Conservation (phyloP, 768 basidiomycete species). For the Mrakia hoshinonis region DNA sequence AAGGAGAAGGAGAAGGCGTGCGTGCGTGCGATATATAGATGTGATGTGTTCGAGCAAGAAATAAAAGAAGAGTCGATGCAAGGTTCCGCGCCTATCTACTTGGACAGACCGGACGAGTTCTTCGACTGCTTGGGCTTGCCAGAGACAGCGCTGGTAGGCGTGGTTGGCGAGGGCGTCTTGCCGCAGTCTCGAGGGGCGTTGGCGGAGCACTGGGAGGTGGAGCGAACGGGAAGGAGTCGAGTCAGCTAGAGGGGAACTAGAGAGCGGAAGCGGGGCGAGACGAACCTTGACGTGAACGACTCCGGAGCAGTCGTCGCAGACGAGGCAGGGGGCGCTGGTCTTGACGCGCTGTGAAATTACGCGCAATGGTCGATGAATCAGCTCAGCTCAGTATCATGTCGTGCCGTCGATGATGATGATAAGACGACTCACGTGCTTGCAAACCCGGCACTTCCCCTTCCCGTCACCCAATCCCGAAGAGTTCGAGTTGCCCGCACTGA, state of each 20-base stretch:
- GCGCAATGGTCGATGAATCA: background rate
- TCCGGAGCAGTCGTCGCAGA: conserved; percentile 20
- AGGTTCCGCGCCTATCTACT: too few relatives aligned
- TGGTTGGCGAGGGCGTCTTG: background rate
- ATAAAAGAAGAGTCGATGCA: too few relatives aligned
- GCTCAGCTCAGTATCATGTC: too few relatives aligned
- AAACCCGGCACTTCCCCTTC: conserved; percentile 5
- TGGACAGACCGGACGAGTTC: too few relatives aligned
- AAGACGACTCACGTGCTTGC: conserved; percentile 5
- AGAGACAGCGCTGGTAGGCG: too few relatives aligned
- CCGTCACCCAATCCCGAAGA: background rate
- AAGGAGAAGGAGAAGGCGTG: too few relatives aligned
- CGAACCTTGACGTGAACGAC: conserved; percentile 22
- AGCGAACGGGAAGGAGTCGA: background rate
- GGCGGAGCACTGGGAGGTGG: conserved; percentile 13
- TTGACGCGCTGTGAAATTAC: conserved; percentile 3
- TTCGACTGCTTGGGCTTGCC: too few relatives aligned
- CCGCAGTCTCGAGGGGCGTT: conserved; percentile 11
- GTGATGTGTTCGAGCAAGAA: too few relatives aligned
- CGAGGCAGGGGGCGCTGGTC: background rate
- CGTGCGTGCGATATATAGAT: too few relatives aligned
- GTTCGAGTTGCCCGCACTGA: background rate
- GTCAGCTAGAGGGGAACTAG: background rate
- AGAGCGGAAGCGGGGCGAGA: background rate
- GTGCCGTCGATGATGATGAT: too few relatives aligned